These are phyloP conservation scores for Hypoxylon subgilvum DNA, from an alignment of 495 filamentous ascomycete genomes.

Conservation along the genomic window DNA sequence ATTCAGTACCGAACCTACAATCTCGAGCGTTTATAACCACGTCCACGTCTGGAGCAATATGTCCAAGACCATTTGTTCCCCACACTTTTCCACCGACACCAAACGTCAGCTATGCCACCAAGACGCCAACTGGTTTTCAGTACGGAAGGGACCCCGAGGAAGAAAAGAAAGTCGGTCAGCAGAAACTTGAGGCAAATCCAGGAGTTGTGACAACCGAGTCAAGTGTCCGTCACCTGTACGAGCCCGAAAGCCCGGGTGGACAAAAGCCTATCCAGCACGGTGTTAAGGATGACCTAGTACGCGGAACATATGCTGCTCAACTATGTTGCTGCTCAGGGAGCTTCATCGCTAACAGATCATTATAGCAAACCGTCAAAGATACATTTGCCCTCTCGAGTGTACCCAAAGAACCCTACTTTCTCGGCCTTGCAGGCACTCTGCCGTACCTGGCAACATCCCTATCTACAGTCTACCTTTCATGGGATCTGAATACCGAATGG, in stretches of 20 bases:
- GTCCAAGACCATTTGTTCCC: constrained; percentile 1
- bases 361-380: constrained; percentile 82
- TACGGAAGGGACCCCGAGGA: constrained; percentile 55
- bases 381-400: constrained; percentile 81
- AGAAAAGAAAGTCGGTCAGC: constrained; percentile 56
- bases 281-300: constrained; percentile 76
- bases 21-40: neutral
- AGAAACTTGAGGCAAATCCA: constrained; percentile 62
- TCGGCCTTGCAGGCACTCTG: constrained; percentile 87
- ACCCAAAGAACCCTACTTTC: constrained; percentile 76
- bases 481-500: constrained; percentile 72
- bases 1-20: constrained; percentile 12
- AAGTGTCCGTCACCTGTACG: constrained; percentile 60
- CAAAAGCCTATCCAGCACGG: constrained; percentile 67
- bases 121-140: constrained; percentile 41
- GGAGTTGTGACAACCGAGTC: constrained; percentile 65
- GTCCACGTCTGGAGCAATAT: neutral
- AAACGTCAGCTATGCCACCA: constrained; percentile 38
- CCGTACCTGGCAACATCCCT: constrained; percentile 90
- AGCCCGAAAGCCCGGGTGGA: constrained; percentile 42
- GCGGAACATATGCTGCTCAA: constrained; percentile 37
- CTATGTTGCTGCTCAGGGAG: neutral
- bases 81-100: constrained; percentile 30
- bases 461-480: constrained; percentile 85
- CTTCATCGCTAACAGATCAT: neutral